phyloP scores from a whole-genome alignment of 805 yeast species.

The Saturnispora hagleri region DNA sequence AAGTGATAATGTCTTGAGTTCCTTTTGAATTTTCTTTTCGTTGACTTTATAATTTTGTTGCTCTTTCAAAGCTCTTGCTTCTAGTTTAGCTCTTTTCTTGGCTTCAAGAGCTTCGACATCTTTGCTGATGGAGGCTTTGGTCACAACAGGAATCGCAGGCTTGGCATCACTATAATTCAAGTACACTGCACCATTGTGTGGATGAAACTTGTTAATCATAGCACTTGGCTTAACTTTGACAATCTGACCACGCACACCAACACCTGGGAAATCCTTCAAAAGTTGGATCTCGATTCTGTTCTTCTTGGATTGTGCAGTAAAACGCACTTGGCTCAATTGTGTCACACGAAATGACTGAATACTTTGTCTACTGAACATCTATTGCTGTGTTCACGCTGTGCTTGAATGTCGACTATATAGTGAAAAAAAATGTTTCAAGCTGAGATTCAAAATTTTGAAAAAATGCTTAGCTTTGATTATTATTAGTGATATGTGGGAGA shows the following conservation, averaged over 20 bases:
- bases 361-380: neutral
- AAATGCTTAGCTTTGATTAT: neutral
- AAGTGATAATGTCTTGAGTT: slow-evolving; percentile 15
- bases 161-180: slow-evolving; percentile 30
- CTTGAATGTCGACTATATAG: neutral
- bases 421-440: neutral
- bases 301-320: slow-evolving; percentile 41
- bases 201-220: slow-evolving; percentile 74
- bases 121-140: slow-evolving; percentile 11
- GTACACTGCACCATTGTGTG: slow-evolving; percentile 66
- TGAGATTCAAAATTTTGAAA: neutral
- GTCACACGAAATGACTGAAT: neutral
- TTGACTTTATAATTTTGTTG: slow-evolving; percentile 4
- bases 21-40: slow-evolving; percentile 1
- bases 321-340: slow-evolving; percentile 27
- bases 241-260: slow-evolving; percentile 67
- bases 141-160: slow-evolving; percentile 28
- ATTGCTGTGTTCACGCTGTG: neutral
- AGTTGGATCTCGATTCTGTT: slow-evolving; percentile 65
- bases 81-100: slow-evolving; percentile 8
- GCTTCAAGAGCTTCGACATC: slow-evolving; percentile 11
- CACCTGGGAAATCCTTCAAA: slow-evolving; percentile 51
- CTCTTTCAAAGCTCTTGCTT: slow-evolving; percentile 7
- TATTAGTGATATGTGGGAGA: neutral
- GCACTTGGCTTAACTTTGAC: slow-evolving; percentile 66